Base-by-base conservation (phyloP, 2,329 filamentous ascomycete species). In the Metarhizium rileyi region DNA sequence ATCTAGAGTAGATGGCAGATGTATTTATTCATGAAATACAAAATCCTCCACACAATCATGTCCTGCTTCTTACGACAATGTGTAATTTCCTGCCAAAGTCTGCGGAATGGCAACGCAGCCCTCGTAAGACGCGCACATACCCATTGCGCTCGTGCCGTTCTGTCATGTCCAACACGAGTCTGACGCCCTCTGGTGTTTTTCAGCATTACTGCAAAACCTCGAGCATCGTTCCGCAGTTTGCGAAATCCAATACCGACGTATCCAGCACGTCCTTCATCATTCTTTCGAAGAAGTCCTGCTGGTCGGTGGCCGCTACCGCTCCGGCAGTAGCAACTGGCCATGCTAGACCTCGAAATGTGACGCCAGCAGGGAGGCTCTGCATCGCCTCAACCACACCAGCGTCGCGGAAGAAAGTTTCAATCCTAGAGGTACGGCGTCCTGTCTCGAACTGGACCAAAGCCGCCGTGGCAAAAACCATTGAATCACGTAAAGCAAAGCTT, bases 261-360 rank as follows among this genome's bases (percentile, higher is more conserved):
- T 44, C 41, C 5, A 56, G 46, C 2, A 58, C 44, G 0, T 40
- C 40, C 2, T 36, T 25, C 2, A 59, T 48, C 0, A 53, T 20
- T 10, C 33, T 9, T 5, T 57, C 57, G 6, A 59, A 59, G 5
- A 52, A 57, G 1, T 28, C 10, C 14, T 59, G 53, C 5, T 58
- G 42, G 0, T 48, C 48, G 3, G 49, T 44, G 9, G 53, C 35
- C 2, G 56, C 57, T 40, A 57, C 51, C 0, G 43, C 55, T 1
- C 57, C 57, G 0, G 50, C 57, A 7, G 59, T 43, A 3, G 55
- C 54, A 0, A 59, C 8, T 5, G 54, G 53, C 57, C 57, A 58
- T 1, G 52, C 50, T 0, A 51, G 30, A 14, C 50, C 55, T 3
- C 57, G 53, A 1, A 58, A 22, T 2, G 54, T 58, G 1, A 53